Base-by-base conservation (phyloP, 1,284 basidiomycete species). In the Puccinia triticina region DNA sequence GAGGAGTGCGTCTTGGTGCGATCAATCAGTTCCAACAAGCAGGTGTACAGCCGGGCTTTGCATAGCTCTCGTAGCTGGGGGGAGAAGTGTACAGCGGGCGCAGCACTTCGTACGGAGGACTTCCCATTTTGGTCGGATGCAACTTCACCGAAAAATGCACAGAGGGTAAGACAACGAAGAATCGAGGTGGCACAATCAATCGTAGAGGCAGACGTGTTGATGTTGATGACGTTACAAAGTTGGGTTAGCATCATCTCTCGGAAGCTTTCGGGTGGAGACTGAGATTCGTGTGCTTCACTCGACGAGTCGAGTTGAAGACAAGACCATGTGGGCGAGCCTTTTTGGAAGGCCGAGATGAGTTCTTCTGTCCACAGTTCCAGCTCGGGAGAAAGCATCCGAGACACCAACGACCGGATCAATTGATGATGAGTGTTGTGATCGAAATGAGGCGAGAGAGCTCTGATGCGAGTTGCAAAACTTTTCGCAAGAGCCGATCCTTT, bases 141-240 rank as follows among this genome's bases (percentile, higher is more conserved):
- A 34, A 57, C n/a, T 79, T 79, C 50, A 0, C 77, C 77, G 53
- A 69, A 79, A 57, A 79, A 79, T 11, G 67, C 78, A 64, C 67
- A 80, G 43, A 57, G 59, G 14, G 59, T 61, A n/a, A 80, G 53
- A 14, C 64, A 46, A 18, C 69, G 55, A 73, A 80, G 48, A 50
- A 80, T 80, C 26, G 53, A 46, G 32, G 37, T 5, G 48, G 53
- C 48, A 59, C 78, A 72, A 37, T 34, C 48, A 21, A 40, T 40
- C n/a, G 50, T 59, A 26, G 55, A 69, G 21, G 53, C 23, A 2
- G 66, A 21, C 1, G 78, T 46, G 32, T 40, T 61, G 29, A 57
- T 61, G 55, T 64, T 50, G 59, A 80, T 72, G 69, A 80, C 57
- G 26, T 21, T 73, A 34, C 78, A 80, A 32, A 80, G 69, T 37